Conservation (phyloP, 208 protist genomes). For the Trypanosoma theileri region DNA sequence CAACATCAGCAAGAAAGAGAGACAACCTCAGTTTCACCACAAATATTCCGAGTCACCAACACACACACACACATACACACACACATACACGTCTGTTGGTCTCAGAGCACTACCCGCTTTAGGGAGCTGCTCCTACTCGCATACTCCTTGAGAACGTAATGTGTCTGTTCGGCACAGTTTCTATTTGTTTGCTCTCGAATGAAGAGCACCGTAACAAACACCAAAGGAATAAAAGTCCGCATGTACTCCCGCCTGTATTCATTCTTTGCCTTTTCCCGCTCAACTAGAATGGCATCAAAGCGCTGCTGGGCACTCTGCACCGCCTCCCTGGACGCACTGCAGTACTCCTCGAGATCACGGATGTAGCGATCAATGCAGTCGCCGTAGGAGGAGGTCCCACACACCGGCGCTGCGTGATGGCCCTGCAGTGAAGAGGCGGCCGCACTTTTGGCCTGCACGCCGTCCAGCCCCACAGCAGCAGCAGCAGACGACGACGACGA, state of each 20-base stretch:
- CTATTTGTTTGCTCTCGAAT: conserved; percentile 52
- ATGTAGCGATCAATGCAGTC: conserved; percentile 51
- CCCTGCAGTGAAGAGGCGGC: background rate
- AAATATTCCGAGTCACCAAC: too few species aligned
- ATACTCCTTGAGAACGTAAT: conserved; percentile 41
- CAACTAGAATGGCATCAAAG: conserved; percentile 10
- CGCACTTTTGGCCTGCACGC: background rate
- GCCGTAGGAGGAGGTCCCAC: conserved; percentile 41
- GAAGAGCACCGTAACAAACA: conserved; percentile 40
- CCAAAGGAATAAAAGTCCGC: conserved; percentile 49
- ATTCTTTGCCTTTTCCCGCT: conserved; percentile 20
- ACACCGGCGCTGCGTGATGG: background rate
- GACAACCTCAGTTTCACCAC: too few species aligned
- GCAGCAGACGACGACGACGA: too few species aligned
- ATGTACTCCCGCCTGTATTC: conserved; percentile 45
- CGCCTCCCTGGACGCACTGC: conserved; percentile 11
- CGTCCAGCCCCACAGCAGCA: background rate
- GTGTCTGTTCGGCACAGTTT: conserved; percentile 38
- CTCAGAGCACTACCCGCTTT: conserved; percentile 37
- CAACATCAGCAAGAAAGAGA: too few species aligned
- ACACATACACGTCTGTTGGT: too few species aligned
- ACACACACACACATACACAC: too few species aligned
- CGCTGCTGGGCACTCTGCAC: conserved; percentile 17
- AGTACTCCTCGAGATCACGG: conserved; percentile 35
- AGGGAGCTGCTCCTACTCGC: conserved; percentile 36